These are phyloP conservation scores for Curvularia sp. DNA, from an alignment of 2,329 filamentous ascomycete species.

Conservation along the genomic window DNA sequence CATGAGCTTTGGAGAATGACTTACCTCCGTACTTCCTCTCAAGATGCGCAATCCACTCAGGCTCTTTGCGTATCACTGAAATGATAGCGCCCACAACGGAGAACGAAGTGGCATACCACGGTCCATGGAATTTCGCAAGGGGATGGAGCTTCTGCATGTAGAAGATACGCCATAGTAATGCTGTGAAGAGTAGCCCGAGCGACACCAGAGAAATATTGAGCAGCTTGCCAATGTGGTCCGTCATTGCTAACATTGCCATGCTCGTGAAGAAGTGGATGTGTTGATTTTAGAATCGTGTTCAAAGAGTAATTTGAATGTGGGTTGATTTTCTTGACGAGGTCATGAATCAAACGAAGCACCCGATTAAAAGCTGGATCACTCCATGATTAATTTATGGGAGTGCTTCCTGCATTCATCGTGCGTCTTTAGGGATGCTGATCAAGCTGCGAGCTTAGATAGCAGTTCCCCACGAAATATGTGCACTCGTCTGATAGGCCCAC, in stretches of 20 bases:
- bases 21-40: slow-evolving; percentile 41
- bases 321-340: background rate
- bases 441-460: background rate
- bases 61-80: slow-evolving; percentile 38
- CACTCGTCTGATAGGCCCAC: background rate
- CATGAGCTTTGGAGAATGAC: slow-evolving; percentile 12
- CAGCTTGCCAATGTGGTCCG: slow-evolving; percentile 1
- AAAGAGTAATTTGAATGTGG: background rate
- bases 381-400: background rate
- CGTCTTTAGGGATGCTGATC: background rate
- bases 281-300: background rate
- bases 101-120: slow-evolving; percentile 50
- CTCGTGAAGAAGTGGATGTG: background rate
- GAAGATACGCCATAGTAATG: slow-evolving; percentile 32
- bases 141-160: slow-evolving; percentile 55
- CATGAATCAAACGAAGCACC: background rate
- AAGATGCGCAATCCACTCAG: slow-evolving; percentile 40
- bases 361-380: background rate
- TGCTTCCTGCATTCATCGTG: background rate
- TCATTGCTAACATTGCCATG: slow-evolving; percentile 1
- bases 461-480: background rate
- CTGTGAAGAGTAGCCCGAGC: slow-evolving; percentile 12
- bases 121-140: slow-evolving; percentile 54
- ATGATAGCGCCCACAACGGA: slow-evolving; percentile 41
- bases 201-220: slow-evolving; percentile 9